These are phyloP conservation scores for Nakazawaea molendinolei DNA, from an alignment of 805 yeast species.

Conservation along the genomic window DNA sequence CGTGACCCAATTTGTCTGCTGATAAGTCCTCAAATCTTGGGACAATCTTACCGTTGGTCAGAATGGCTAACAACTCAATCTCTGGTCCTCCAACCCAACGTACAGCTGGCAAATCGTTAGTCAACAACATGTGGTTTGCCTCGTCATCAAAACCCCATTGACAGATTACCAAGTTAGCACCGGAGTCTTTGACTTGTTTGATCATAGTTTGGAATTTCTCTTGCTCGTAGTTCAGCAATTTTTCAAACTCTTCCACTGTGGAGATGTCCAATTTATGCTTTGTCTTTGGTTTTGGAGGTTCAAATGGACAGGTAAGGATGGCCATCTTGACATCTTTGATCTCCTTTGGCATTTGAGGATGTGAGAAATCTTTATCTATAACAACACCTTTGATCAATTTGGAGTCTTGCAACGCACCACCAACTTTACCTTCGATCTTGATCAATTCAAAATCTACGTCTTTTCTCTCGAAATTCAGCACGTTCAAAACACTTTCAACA, in stretches of 20 bases:
- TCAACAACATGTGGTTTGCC: slow-evolving; percentile 86
- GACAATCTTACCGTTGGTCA: slow-evolving; percentile 95
- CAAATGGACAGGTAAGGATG: slow-evolving; percentile 96
- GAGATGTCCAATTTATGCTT: slow-evolving; percentile 94
- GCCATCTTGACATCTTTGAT: slow-evolving; percentile 82
- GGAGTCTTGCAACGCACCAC: slow-evolving; percentile 88
- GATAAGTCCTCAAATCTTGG: slow-evolving; percentile 93
- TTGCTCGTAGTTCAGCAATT: slow-evolving; percentile 87
- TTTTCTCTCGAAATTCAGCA: slow-evolving; percentile 84
- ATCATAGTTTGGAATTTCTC: slow-evolving; percentile 90
- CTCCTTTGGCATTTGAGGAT: slow-evolving; percentile 93
- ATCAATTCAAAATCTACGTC: slow-evolving; percentile 97
- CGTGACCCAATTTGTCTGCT: slow-evolving; percentile 76
- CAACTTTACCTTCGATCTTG: slow-evolving; percentile 91
- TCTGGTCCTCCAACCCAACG: slow-evolving; percentile 99
- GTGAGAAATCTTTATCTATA: slow-evolving; percentile 93
- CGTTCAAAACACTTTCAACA: slow-evolving; percentile 88
- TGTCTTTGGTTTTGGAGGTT: slow-evolving; percentile 99
- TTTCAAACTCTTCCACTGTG: slow-evolving; percentile 88
- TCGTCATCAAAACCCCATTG: slow-evolving; percentile 99
- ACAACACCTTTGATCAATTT: slow-evolving; percentile 84
- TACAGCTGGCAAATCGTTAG: slow-evolving; percentile 88
- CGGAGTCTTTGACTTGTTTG: slow-evolving; percentile 72
- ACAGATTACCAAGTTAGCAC: slow-evolving; percentile 95
- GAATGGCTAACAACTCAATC: slow-evolving; percentile 91